Evolutionary conservation across 148 eudicot genomes (phyloP).

Genomic region (Rhododendron henanense): DNA sequence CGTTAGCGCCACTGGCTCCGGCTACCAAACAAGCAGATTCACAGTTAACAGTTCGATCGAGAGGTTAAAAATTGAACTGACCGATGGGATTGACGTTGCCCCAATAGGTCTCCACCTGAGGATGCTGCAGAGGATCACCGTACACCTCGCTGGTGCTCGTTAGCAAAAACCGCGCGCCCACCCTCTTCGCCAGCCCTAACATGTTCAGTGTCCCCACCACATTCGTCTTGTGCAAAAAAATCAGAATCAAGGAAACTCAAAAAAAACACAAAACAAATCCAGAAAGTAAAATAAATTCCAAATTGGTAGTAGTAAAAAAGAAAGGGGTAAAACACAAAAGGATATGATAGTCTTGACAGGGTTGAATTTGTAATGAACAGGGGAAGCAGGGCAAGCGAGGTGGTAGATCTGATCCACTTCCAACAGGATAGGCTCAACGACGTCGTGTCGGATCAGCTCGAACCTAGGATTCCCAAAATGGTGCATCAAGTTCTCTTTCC

Average conservation of each 20-base stretch:
- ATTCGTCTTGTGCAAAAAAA: conserved; percentile 77
- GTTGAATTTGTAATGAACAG: conserved; percentile 93
- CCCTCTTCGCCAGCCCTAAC: conserved; percentile 93
- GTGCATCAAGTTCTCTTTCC: conserved; percentile 85
- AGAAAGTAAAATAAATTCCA: neutral
- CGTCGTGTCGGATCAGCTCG: conserved; percentile 93
- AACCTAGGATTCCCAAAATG: conserved; percentile 90
- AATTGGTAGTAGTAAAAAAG: neutral
- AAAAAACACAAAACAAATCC: neutral
- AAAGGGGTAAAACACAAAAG: conserved; percentile 24
- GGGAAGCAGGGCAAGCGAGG: conserved; percentile 96
- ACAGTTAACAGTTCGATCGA: neutral
- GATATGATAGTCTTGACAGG: conserved; percentile 99
- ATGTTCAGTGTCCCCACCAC: conserved; percentile 97
- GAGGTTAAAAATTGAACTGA: conserved; percentile 17
- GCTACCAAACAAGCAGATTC: neutral
- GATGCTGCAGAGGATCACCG: conserved; percentile 95
- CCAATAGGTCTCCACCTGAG: conserved; percentile 96
- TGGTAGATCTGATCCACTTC: conserved; percentile 99
- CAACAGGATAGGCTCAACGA: conserved; percentile 78
- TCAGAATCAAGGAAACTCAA: conserved; percentile 3
- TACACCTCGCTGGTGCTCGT: conserved; percentile 99
- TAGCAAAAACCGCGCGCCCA: conserved; percentile 86
- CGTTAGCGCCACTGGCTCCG: neutral
- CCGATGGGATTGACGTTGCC: conserved; percentile 99